These are phyloP conservation scores for Aphanomyces invadans DNA, from an alignment of 352 stramenopile genomes.

Conservation along the genomic window DNA sequence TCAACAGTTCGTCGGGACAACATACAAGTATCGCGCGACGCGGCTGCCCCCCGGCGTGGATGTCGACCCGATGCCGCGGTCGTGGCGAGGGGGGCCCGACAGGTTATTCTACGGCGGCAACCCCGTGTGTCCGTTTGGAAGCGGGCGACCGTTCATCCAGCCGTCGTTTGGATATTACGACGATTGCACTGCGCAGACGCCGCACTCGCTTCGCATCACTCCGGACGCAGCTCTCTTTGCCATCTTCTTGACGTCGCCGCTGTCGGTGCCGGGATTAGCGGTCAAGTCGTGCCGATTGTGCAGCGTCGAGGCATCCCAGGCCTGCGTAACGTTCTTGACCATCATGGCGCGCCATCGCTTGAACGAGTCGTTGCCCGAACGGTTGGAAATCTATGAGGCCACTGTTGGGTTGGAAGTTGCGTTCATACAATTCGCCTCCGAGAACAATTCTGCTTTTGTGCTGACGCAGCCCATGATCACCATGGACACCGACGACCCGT, in stretches of 20 bases:
- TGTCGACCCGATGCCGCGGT: slow-evolving; percentile 3
- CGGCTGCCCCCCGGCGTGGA: background rate
- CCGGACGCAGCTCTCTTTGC: slow-evolving; percentile 10
- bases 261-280: background rate
- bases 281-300: background rate
- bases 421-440: slow-evolving; percentile 3
- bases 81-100: background rate
- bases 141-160: background rate
- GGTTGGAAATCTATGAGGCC: background rate
- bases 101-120: slow-evolving; percentile 8
- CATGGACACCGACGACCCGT: background rate
- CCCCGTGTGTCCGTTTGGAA: slow-evolving; percentile 2
- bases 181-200: background rate
- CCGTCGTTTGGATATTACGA: slow-evolving; percentile 17
- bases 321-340: background rate
- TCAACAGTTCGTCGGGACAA: background rate
- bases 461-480: slow-evolving; percentile 3
- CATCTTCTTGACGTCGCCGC: background rate
- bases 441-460: background rate
- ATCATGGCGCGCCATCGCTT: background rate
- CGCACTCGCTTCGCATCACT: background rate
- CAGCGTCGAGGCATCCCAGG: background rate
- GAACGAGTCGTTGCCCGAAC: background rate
- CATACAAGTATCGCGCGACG: background rate
- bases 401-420: background rate